Evolutionary conservation across 305 asterid species (phyloP).

Genomic region (Fraxinus dipetala): DNA sequence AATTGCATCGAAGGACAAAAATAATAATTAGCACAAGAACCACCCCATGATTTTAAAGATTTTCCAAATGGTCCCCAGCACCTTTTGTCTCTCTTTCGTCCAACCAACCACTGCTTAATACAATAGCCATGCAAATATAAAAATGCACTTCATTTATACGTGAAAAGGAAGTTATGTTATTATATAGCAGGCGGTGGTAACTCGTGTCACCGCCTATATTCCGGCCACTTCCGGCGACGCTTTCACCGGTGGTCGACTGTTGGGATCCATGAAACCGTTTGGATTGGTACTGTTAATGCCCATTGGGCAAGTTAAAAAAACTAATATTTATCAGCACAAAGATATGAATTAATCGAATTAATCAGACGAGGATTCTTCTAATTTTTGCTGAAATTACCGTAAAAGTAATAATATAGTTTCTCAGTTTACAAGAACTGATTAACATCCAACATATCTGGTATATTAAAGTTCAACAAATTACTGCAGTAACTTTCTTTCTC

Average conservation of each 20-base stretch:
- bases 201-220: constrained; percentile 28
- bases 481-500: constrained; percentile 67
- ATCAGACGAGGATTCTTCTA: constrained; percentile 4
- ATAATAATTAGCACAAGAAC: constrained; percentile 42
- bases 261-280: constrained; percentile 46
- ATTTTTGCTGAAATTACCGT: background rate
- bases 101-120: constrained; percentile 25
- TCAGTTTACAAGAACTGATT: constrained; percentile 48
- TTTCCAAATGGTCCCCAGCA: constrained; percentile 39
- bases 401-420: background rate
- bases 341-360: constrained; percentile 14
- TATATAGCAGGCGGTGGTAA: constrained; percentile 30
- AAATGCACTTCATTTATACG: constrained; percentile 23
- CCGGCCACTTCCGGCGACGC: constrained; percentile 47
- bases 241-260: constrained; percentile 46
- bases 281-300: constrained; percentile 4
- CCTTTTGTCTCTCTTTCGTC: constrained; percentile 39
- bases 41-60: constrained; percentile 40
- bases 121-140: constrained; percentile 18
- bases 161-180: constrained; percentile 16
- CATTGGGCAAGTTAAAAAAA: constrained; percentile 23
- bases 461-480: constrained; percentile 51
- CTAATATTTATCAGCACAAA: constrained; percentile 2
- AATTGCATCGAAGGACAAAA: constrained; percentile 36
- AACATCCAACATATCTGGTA: constrained; percentile 47